phyloP scores from a whole-genome alignment of 768 basidiomycete genomes.

The Suillus plorans region DNA sequence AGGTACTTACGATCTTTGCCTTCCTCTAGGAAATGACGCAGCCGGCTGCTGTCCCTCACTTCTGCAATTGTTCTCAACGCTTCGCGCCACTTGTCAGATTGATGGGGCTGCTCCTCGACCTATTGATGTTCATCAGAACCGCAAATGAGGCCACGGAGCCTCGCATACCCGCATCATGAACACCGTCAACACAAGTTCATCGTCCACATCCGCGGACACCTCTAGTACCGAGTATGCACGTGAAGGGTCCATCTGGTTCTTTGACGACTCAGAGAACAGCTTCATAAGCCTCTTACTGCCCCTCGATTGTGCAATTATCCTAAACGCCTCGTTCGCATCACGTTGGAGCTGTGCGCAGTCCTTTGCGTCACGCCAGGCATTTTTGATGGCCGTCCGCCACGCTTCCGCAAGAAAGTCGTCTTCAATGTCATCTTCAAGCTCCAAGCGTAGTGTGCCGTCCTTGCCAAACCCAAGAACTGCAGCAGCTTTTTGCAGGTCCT shows the following conservation, averaged over 20 bases:
- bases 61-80: constrained; percentile 77
- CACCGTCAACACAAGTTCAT: constrained; percentile 73
- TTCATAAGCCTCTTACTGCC: constrained; percentile 49
- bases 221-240: constrained; percentile 73
- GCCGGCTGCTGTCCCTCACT: constrained; percentile 65
- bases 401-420: constrained; percentile 71
- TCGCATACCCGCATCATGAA: constrained; percentile 64
- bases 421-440: constrained; percentile 68
- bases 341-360: constrained; percentile 48
- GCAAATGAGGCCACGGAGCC: constrained; percentile 4
- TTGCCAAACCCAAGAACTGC: constrained; percentile 64
- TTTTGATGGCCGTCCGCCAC: constrained; percentile 58
- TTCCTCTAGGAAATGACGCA: constrained; percentile 62
- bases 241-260: constrained; percentile 61
- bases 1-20: constrained; percentile 74
- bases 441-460: constrained; percentile 57
- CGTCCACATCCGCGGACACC: constrained; percentile 68
- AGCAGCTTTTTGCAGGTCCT: constrained; percentile 52
- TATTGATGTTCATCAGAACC: constrained; percentile 28
- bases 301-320: constrained; percentile 64
- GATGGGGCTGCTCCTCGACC: constrained; percentile 71
- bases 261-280: constrained; percentile 54
- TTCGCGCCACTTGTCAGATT: constrained; percentile 68
- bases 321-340: constrained; percentile 66
- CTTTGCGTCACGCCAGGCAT: constrained; percentile 50